Evolutionary conservation across 352 stramenopile genomes (phyloP), one percentile per base, ranked within the genome.

Genomic region (Elongisporangium anandrum): DNA sequence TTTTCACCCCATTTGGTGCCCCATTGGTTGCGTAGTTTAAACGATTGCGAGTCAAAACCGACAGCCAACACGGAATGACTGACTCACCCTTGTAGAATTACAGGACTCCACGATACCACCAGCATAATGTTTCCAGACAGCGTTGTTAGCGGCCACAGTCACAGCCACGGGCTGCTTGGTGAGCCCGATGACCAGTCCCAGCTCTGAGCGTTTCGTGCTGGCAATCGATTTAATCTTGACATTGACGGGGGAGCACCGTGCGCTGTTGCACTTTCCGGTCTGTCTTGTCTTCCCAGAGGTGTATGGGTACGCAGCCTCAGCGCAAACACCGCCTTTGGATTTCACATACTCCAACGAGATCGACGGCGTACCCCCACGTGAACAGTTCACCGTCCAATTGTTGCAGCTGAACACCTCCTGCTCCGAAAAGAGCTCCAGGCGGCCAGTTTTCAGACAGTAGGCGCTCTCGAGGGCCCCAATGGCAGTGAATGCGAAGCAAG

Each of bases 1-100:
- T 73, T 71, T 58, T 98, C 90, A 55, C 96, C 97, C 96, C 95
- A 99, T 23, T 65, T 63, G 4, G 79, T 68, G 52, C 97, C 96
- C 97, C 97, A 99, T 56, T 96, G 98, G 76, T 99, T 99, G 65
- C 97, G 97, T 48, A 99, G 92, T 70, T 98, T 98, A 86, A 96
- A 99, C 65, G 70, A 87, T 20, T 66, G 68, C 48, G 73, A 54
- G 23, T 60, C 57, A 52, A 98, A 99, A 19, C 96, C 96, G 92
- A 86, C 45, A 99, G 79, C 26, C 99, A 95, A 20, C n/a, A n/a
- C n/a, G n/a, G 96, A 97, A 68, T 99, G 97, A 68, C 99, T 97
- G 71, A 56, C 89, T 95, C 59, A 72, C 85, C 53, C 90, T 73
- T 9, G 83, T 75, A 50, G 90, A 96, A 52, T 81, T 81, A 34